These are phyloP conservation scores for Saxophila tyrrhenica DNA, from an alignment of 495 filamentous ascomycete genomes.

Conservation along the genomic window DNA sequence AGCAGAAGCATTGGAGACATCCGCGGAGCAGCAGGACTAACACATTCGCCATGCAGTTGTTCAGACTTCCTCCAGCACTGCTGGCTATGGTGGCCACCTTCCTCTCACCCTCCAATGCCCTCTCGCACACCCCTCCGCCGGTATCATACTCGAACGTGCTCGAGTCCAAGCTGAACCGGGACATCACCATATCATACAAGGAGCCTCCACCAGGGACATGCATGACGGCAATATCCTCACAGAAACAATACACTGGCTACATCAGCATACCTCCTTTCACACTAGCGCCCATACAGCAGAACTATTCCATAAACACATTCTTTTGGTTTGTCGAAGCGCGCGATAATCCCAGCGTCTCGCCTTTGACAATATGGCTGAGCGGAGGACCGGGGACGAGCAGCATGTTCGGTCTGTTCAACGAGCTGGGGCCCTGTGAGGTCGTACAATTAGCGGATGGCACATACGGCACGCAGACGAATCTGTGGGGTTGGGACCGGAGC, in stretches of 20 bases:
- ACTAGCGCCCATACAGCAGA: conserved; percentile 40
- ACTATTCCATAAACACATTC: conserved; percentile 48
- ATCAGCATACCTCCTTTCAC: conserved; percentile 40
- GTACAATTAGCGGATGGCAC: conserved; percentile 26
- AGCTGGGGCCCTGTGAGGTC: conserved; percentile 34
- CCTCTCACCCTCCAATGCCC: background rate
- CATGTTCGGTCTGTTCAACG: conserved; percentile 34
- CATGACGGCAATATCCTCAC: conserved; percentile 22
- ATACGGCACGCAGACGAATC: conserved; percentile 27
- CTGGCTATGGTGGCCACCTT: conserved; percentile 7
- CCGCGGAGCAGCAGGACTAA: background rate
- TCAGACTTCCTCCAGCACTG: conserved; percentile 10
- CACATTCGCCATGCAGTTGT: conserved; percentile 2
- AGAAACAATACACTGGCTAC: conserved; percentile 33
- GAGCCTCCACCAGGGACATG: conserved; percentile 38
- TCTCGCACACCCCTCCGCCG: conserved; percentile 20
- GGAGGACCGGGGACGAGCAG: conserved; percentile 44
- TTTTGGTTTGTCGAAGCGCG: conserved; percentile 40
- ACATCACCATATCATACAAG: conserved; percentile 52
- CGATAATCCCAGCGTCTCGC: conserved; percentile 30
- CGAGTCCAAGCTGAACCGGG: conserved; percentile 43
- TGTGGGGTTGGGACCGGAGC: conserved; percentile 32
- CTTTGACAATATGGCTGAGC: conserved; percentile 50
- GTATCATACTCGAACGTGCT: conserved; percentile 38
- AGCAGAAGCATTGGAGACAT: background rate